Conservation (phyloP, 2,329 filamentous ascomycete genomes). For the Alternaria sp. region DNA sequence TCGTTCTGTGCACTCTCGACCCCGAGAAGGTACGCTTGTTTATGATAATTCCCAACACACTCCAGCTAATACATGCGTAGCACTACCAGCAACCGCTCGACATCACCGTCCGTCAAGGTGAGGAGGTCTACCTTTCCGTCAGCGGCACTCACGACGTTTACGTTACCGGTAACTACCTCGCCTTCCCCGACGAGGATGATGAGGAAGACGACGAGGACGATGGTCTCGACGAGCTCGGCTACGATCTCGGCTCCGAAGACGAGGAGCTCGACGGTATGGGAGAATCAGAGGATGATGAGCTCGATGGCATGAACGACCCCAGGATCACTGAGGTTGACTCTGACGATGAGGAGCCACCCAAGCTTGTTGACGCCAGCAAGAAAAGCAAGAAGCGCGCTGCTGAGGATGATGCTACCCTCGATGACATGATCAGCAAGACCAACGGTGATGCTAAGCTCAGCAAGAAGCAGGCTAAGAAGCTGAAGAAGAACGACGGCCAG, state of each 20-base stretch:
- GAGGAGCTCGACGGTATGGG: conserved; percentile 70
- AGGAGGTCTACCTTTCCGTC: conserved; percentile 91
- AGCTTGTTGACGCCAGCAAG: conserved; percentile 55
- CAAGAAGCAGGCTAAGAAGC: conserved; percentile 98
- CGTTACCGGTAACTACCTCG: conserved; percentile 95
- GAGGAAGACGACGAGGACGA: conserved; percentile 67
- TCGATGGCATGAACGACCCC: conserved; percentile 72
- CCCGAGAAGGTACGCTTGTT: conserved; percentile 77
- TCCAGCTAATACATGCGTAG: conserved; percentile 58
- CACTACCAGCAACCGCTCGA: conserved; percentile 95
- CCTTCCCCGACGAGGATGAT: conserved; percentile 66
- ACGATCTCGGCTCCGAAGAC: conserved; percentile 80
- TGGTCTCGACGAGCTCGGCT: conserved; percentile 69
- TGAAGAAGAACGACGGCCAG: conserved; percentile 98
- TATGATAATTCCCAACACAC: conserved; percentile 30
- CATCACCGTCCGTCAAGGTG: conserved; percentile 86
- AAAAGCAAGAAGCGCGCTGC: conserved; percentile 91
- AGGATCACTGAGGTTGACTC: conserved; percentile 83
- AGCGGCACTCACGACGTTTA: conserved; percentile 88
- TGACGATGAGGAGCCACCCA: conserved; percentile 73
- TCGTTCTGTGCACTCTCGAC: conserved; percentile 94
- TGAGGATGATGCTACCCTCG: conserved; percentile 66
- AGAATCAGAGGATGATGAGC: conserved; percentile 56
- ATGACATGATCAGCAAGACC: conserved; percentile 82
- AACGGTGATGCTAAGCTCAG: conserved; percentile 76